Conservation (phyloP, 2,329 filamentous ascomycete genomes). For the Apiospora arundinis region DNA sequence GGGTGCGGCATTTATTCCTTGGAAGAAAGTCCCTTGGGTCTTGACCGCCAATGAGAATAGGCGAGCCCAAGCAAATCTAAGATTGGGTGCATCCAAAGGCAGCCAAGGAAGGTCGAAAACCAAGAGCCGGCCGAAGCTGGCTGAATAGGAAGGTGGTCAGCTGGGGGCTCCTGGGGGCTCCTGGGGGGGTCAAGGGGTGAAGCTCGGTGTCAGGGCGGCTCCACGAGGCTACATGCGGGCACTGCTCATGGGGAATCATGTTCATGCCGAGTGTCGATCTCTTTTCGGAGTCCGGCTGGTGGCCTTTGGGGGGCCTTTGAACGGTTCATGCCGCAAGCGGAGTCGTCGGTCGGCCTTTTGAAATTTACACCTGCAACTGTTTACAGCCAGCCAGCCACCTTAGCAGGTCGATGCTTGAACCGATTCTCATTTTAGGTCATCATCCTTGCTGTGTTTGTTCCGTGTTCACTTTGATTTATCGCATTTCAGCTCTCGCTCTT, state of each 20-base stretch:
- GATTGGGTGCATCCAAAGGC: neutral
- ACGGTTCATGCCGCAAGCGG: constrained; percentile 7
- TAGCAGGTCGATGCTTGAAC: no score
- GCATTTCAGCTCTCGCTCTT: no score
- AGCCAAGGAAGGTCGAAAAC: neutral
- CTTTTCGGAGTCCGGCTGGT: neutral
- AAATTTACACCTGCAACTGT: neutral
- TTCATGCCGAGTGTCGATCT: constrained; percentile 7
- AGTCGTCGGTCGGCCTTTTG: neutral
- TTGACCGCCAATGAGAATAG: neutral
- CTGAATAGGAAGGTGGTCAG: constrained; percentile 17
- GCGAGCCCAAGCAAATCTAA: neutral
- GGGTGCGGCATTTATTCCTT: neutral
- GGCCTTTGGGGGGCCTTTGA: neutral
- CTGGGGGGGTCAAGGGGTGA: no score
- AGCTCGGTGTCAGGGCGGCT: neutral
- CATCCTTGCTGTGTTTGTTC: no score
- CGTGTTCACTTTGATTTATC: no score
- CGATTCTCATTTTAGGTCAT: no score
- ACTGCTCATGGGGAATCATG: no score
- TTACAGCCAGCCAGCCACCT: no score
- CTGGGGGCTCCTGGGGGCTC: neutral
- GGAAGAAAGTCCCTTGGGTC: no score
- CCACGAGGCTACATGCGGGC: constrained; percentile 12
- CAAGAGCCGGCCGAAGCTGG: neutral